Base-by-base conservation (phyloP, 169 alveolate genomes). In the Eimeria sp. region DNA sequence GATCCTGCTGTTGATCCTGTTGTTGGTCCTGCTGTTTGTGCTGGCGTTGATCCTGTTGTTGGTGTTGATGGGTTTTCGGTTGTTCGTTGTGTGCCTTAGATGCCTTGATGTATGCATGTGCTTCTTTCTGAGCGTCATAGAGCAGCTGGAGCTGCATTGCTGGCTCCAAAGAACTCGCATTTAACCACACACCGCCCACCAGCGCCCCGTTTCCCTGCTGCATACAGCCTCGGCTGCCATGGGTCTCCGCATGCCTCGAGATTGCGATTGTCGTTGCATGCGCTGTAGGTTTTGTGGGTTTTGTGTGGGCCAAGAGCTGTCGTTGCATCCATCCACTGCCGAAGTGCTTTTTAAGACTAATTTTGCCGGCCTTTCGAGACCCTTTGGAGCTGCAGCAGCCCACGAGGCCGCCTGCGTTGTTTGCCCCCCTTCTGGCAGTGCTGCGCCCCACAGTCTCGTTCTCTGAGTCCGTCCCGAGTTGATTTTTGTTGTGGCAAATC, bases 91-190 rank as follows among this genome's bases (percentile, higher is more conserved):
- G 3, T 5, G 5, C 43, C 61, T 40, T 78, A 30, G 54, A 5
- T 4, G 76, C n/a, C 80, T 45, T 61, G 45, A 73, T 11, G n/a
- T 57, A 25, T 82, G 27, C 73, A 7, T 11, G 54, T 54, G 67
- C 89, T 18, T 58, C 78, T 78, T 84, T 54, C 61, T 61, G 92
- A 1, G 78, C 34, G 61, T 84, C 92, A 25, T 84, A 84, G 54
- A 84, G 92, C 57, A 40, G 13, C 92, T 84, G 92, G 63, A 84
- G 58, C 92, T 84, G 92, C 92, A 84, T 43, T 22, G 92, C 92
- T 2, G 92, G 92, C 43, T 84, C 92, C 45, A 84, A 70, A 3
- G 75, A n/a, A 61, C 78, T 84, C 40, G 75, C 16, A 58, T 54
- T 40, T 22, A 84, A 84, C 92, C 75, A 61, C 40, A 84, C 16